Percentiles rank a stretch among this genome's conserved stretches.
Conservation (phyloP, 768 basidiomycete genomes). For the Guyanaporus albipodus region DNA sequence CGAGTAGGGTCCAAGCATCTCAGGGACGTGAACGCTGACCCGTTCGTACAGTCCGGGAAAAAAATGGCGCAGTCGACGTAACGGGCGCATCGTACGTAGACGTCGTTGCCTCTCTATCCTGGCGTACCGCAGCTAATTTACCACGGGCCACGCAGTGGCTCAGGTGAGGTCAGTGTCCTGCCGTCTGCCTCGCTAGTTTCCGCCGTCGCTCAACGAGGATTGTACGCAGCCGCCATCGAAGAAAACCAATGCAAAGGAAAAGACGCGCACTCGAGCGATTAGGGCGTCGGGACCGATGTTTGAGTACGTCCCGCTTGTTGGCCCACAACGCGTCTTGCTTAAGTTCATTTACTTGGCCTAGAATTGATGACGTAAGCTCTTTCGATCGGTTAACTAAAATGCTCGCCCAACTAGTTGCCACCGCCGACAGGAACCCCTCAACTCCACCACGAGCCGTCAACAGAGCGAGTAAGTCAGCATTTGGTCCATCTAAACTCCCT, state of each 20-base stretch:
- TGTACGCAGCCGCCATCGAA: slow-evolving; percentile 34
- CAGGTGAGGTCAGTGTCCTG: slow-evolving; percentile 25
- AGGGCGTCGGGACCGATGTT: slow-evolving; percentile 13
- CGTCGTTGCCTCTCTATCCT: background rate
- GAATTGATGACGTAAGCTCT: slow-evolving; percentile 33
- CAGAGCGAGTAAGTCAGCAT: slow-evolving; percentile 31
- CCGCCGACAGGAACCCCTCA: slow-evolving; percentile 25
- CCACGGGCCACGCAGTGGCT: slow-evolving; percentile 15
- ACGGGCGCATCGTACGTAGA: slow-evolving; percentile 24
- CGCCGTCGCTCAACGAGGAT: slow-evolving; percentile 2
- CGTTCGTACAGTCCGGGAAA: slow-evolving; percentile 14
- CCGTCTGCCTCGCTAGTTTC: background rate
- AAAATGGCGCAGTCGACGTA: slow-evolving; percentile 7
- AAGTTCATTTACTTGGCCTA: slow-evolving; percentile 8
- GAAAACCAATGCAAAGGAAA: slow-evolving; percentile 36
- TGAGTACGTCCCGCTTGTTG: slow-evolving; percentile 9
- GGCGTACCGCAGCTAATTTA: slow-evolving; percentile 4
- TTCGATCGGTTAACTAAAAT: slow-evolving; percentile 16
- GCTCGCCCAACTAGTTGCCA: slow-evolving; percentile 10
- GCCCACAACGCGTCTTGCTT: background rate
- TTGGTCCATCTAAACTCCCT: slow-evolving; percentile 17
- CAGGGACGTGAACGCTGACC: slow-evolving; percentile 12
- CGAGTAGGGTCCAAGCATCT: slow-evolving; percentile 18
- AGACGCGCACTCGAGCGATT: slow-evolving; percentile 19
- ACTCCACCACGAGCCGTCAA: slow-evolving; percentile 19